These are phyloP conservation scores for Sordaria brevicollis DNA, from an alignment of 495 filamentous ascomycete genomes.

Conservation along the genomic window DNA sequence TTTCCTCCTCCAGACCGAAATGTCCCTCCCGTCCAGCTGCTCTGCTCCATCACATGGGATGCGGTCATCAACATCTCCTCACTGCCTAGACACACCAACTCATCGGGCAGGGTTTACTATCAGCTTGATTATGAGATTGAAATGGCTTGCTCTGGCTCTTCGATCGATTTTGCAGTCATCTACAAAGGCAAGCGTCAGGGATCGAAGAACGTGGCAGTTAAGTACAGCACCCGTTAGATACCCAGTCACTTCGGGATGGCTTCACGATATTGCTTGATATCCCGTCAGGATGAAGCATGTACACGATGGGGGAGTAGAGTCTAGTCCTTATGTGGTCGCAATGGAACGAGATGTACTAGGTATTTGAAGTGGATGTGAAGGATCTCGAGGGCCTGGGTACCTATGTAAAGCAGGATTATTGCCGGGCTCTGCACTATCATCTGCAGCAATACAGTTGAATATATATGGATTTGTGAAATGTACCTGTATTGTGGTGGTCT, in stretches of 20 bases:
- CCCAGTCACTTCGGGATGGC: neutral
- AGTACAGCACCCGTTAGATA: neutral
- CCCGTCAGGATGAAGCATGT: no score
- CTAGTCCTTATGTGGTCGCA: no score
- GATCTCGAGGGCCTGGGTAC: no score
- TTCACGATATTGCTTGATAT: neutral
- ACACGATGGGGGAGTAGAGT: no score
- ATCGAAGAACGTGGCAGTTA: neutral
- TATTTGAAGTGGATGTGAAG: no score
- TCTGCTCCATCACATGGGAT: neutral
- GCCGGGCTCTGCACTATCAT: no score
- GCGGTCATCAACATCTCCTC: neutral
- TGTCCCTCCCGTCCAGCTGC: neutral
- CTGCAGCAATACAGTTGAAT: no score
- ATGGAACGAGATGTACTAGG: no score
- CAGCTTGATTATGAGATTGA: neutral
- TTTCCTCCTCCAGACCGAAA: neutral
- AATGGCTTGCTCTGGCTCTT: neutral
- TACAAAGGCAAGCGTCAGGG: neutral
- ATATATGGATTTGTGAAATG: no score
- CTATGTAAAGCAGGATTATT: no score
- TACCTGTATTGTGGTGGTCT: no score
- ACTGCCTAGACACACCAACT: neutral
- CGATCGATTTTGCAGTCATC: neutral
- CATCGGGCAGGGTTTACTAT: neutral